Conservation (phyloP, 495 filamentous ascomycete genomes). For the Penicillium lagena region DNA sequence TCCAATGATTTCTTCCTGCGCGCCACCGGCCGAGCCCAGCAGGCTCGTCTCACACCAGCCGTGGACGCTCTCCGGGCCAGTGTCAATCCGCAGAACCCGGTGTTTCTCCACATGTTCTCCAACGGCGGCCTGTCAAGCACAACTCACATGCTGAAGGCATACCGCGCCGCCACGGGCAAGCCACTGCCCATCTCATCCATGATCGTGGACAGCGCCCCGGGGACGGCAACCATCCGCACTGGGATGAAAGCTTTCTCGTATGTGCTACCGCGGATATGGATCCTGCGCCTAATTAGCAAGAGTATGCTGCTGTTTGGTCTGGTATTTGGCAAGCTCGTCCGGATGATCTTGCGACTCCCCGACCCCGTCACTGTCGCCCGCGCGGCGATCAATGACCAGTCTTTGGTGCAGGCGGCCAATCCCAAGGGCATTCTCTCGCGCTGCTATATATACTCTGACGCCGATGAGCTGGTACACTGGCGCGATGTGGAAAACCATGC, state of each 20-base stretch:
- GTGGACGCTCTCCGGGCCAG: conserved; percentile 25
- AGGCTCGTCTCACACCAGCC: conserved; percentile 28
- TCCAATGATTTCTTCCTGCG: conserved; percentile 31
- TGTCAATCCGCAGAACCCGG: conserved; percentile 15
- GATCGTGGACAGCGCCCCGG: conserved; percentile 38
- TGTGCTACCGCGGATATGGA: conserved; percentile 24
- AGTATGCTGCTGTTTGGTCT: conserved; percentile 15
- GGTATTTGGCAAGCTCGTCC: conserved; percentile 10
- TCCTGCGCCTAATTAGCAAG: conserved; percentile 25
- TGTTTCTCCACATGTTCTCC: conserved; percentile 38
- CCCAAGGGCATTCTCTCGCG: conserved; percentile 9
- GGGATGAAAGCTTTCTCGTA: conserved; percentile 30
- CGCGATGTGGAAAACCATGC: conserved; percentile 39
- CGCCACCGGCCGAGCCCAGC: conserved; percentile 17
- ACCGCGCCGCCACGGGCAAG: conserved; percentile 21
- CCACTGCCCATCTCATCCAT: conserved; percentile 28
- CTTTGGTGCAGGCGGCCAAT: conserved; percentile 17
- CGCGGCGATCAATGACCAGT: conserved; percentile 21
- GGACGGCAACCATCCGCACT: conserved; percentile 19
- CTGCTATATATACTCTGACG: conserved; percentile 42
- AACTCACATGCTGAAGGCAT: conserved; percentile 25
- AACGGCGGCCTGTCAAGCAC: conserved; percentile 34
- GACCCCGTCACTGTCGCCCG: conserved; percentile 23
- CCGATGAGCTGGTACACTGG: conserved; percentile 33
- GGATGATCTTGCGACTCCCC: conserved; percentile 7